Conservation (phyloP, 2,329 filamentous ascomycete genomes). For the Fusarium nelsonii region DNA sequence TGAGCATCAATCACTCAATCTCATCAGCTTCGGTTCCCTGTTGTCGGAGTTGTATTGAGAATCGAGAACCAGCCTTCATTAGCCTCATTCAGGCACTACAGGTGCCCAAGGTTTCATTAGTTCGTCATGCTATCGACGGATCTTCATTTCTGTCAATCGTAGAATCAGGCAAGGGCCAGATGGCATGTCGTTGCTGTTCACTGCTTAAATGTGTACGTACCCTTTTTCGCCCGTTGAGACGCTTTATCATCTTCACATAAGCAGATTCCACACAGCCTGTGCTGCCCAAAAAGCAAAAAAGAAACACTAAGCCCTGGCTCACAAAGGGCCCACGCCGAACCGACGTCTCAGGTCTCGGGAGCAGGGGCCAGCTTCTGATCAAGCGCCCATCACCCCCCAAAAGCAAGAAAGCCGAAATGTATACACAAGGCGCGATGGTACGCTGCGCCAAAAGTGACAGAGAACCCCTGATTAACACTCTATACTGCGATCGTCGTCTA, state of each 20-base stretch:
- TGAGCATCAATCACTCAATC: slow-evolving; percentile 26
- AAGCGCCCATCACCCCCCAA: slow-evolving; percentile 18
- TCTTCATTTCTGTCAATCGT: slow-evolving; percentile 8
- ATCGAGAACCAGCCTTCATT: slow-evolving; percentile 5
- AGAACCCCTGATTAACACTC: slow-evolving; percentile 25
- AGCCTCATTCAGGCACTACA: slow-evolving; percentile 5
- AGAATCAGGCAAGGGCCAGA: slow-evolving; percentile 7
- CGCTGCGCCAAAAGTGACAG: slow-evolving; percentile 36
- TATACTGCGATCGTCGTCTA: slow-evolving; percentile 40
- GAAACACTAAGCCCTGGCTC: slow-evolving; percentile 37
- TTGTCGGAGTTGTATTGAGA: slow-evolving; percentile 21
- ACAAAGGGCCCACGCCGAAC: slow-evolving; percentile 38
- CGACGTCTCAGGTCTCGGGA: slow-evolving; percentile 49
- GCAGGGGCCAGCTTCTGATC: slow-evolving; percentile 28
- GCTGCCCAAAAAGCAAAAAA: slow-evolving; percentile 35
- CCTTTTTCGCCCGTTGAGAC: slow-evolving; percentile 2
- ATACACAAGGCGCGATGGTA: slow-evolving; percentile 37
- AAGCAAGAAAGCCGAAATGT: slow-evolving; percentile 33
- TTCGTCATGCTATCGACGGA: slow-evolving; percentile 30
- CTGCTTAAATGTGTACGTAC: slow-evolving; percentile 8
- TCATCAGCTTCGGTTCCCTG: slow-evolving; percentile 27
- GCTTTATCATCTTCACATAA: slow-evolving; percentile 44
- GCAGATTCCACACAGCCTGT: slow-evolving; percentile 28
- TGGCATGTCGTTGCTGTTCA: slow-evolving; percentile 9
- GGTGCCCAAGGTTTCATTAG: slow-evolving; percentile 17